phyloP scores from a whole-genome alignment of 2,329 filamentous ascomycete species.

The Ascochyta viciae-villosae region DNA sequence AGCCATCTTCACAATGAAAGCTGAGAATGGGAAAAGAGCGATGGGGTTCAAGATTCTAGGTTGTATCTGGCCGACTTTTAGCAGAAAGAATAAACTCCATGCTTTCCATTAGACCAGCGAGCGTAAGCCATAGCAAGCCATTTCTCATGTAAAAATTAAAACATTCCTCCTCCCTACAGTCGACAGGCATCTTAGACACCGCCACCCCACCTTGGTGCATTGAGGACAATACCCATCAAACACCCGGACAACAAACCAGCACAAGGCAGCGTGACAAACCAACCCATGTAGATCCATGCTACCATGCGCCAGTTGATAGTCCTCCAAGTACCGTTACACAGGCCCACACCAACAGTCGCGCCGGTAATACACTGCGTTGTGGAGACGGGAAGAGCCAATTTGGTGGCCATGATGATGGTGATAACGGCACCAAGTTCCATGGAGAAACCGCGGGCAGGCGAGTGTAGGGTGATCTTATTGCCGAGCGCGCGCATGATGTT shows the following conservation, averaged over 20 bases:
- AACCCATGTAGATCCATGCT: constrained; percentile 53
- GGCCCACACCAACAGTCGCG: constrained; percentile 42
- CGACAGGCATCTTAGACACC: constrained; percentile 18
- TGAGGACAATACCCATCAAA: constrained; percentile 68
- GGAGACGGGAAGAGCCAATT: constrained; percentile 60
- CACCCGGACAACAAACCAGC: constrained; percentile 62
- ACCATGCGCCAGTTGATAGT: constrained; percentile 55
- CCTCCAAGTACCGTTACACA: constrained; percentile 43
- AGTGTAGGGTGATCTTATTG: constrained; percentile 69
- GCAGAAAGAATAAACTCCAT: neutral
- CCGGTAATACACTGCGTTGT: constrained; percentile 65
- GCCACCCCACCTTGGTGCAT: constrained; percentile 57
- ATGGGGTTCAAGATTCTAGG: constrained; percentile 2
- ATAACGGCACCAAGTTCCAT: constrained; percentile 58
- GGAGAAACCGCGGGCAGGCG: constrained; percentile 61
- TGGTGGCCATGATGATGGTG: constrained; percentile 69
- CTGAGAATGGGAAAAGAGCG: neutral
- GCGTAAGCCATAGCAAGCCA: neutral
- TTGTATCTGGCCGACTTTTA: constrained; percentile 11
- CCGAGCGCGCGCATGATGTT: constrained; percentile 70
- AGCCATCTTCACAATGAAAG: neutral
- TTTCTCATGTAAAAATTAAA: neutral
- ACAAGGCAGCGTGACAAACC: constrained; percentile 54
- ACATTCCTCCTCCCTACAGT: neutral
- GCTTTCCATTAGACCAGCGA: neutral